phyloP scores from a whole-genome alignment of 129 eudicot genomes.

The Flaveria robusta region DNA sequence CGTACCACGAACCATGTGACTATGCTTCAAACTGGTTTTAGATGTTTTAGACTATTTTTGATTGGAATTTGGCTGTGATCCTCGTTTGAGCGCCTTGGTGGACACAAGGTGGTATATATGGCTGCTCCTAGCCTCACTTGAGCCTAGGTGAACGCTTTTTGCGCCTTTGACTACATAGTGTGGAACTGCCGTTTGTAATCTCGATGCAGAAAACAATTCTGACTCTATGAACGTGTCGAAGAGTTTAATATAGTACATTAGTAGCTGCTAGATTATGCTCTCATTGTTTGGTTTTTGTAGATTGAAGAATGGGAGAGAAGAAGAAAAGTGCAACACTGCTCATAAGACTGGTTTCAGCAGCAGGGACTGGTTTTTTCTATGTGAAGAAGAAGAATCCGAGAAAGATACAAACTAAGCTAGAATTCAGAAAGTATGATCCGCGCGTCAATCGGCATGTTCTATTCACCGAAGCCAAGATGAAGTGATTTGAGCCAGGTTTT shows the following conservation, averaged over 20 bases:
- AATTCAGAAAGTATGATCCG: conserved; percentile 89
- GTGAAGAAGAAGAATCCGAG: conserved; percentile 87
- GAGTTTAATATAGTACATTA: not conserved
- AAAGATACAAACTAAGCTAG: conserved; percentile 72
- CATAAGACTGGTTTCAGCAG: conserved; percentile 81
- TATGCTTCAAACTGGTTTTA: no score
- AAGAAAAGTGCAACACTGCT: conserved; percentile 78
- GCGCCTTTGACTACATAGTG: no score
- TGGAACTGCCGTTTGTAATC: not conserved
- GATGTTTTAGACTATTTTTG: no score
- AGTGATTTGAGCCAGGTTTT: conserved; percentile 35
- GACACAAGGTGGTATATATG: no score
- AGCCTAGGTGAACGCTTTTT: no score
- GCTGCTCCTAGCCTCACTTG: no score
- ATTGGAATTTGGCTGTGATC: no score
- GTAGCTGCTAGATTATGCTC: conserved; percentile 15
- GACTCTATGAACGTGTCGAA: not conserved
- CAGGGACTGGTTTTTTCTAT: conserved; percentile 94
- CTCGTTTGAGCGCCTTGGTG: no score
- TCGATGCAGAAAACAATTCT: not conserved
- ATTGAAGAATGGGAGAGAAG: conserved; percentile 71
- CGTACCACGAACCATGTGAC: no score
- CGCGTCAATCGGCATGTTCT: conserved; percentile 87
- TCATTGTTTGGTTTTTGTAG: conserved; percentile 26
- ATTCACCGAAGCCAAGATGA: conserved; percentile 91